These are phyloP conservation scores for Claviceps quebecensis DNA, from an alignment of 2,329 filamentous ascomycete genomes.

Conservation along the genomic window DNA sequence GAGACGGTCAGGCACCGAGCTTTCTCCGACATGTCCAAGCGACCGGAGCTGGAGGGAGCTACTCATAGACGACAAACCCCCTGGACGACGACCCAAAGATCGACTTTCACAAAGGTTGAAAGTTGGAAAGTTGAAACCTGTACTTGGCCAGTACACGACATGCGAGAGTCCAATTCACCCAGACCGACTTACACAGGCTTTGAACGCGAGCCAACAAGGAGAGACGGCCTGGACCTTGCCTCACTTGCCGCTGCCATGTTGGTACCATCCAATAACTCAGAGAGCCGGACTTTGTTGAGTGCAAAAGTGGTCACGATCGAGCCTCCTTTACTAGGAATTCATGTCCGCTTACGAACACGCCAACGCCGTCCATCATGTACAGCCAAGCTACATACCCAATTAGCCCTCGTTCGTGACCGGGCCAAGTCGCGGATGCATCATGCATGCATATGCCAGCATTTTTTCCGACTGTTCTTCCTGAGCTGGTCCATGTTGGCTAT, in stretches of 20 bases:
- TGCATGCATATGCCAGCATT: not conserved
- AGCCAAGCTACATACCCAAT: not conserved
- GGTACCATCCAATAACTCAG: not conserved
- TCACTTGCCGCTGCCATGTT: not conserved
- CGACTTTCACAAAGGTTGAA: too few species aligned
- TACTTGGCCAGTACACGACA: not conserved
- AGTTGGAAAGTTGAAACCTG: too few species aligned
- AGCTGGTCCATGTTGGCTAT: not conserved
- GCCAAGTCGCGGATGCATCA: not conserved
- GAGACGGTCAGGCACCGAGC: not conserved
- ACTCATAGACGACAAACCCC: too few species aligned
- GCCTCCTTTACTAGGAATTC: constrained; percentile 9
- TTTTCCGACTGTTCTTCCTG: not conserved
- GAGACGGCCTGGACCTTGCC: not conserved
- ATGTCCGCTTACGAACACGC: constrained; percentile 8
- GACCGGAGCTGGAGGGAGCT: too few species aligned
- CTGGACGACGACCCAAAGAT: too few species aligned
- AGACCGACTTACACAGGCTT: too few species aligned
- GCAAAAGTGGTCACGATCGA: constrained; percentile 1
- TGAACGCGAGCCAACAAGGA: too few species aligned
- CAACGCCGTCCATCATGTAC: constrained; percentile 1
- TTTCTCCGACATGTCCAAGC: not conserved
- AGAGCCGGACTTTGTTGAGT: not conserved
- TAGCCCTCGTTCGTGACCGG: not conserved
- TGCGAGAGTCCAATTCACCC: not conserved